These are phyloP conservation scores for Wallacemonas sp. DNA, from an alignment of 208 protist genomes.

Conservation along the genomic window DNA sequence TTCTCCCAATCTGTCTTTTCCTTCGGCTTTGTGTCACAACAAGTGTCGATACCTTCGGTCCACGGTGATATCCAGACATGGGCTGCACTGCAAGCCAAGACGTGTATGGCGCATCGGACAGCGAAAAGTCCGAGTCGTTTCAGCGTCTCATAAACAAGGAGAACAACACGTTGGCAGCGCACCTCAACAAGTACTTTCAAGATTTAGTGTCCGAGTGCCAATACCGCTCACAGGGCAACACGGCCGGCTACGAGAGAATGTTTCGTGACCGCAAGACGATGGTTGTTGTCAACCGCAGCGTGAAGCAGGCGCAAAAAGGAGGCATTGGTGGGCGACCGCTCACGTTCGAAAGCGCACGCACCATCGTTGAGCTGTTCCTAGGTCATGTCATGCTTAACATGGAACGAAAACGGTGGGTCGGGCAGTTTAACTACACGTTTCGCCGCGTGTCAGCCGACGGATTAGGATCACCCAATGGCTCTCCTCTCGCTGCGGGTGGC, in stretches of 20 bases:
- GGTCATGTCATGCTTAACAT: conserved; percentile 18
- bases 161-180: conserved; percentile 13
- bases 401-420: conserved; percentile 19
- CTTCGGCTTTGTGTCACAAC: neutral
- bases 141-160: conserved; percentile 7
- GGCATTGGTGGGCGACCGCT: conserved; percentile 18
- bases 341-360: conserved; percentile 12
- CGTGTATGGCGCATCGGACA: conserved; percentile 12
- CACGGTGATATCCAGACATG: conserved; percentile 3
- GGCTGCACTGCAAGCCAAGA: conserved; percentile 14
- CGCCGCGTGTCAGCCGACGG: neutral
- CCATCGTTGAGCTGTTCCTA: conserved; percentile 20
- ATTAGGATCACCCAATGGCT: neutral
- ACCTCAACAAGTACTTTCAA: conserved; percentile 20
- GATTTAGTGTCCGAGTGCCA: conserved; percentile 17
- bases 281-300: conserved; percentile 15
- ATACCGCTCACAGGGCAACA: conserved; percentile 22
- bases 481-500: neutral
- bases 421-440: conserved; percentile 16
- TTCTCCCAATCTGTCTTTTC: neutral
- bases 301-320: conserved; percentile 1
- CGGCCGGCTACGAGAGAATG: conserved; percentile 15
- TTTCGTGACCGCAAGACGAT: conserved; percentile 11
- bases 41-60: neutral
- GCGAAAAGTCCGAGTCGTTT: conserved; percentile 17